A percentile compares a stretch with the other conserved stretches of the same genome.
Conservation (phyloP, 371 early-diverging fungal genomes). For the Smittium mucronatum region DNA sequence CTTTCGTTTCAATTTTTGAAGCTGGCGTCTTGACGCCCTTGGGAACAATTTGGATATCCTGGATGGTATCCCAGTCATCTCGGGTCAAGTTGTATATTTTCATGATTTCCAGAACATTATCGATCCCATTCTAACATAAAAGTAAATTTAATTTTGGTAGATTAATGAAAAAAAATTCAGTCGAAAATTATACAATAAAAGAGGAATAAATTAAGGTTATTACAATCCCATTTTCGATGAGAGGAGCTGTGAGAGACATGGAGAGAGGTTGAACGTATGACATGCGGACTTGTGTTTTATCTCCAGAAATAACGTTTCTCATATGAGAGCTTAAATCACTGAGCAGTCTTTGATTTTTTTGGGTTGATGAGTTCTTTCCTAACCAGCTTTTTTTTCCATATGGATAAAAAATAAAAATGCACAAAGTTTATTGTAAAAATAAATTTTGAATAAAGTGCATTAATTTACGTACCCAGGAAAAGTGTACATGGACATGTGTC, state of each 20-base stretch:
- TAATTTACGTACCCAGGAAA: conserved; percentile 32
- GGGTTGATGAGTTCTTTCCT: conserved; percentile 82
- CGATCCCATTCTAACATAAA: conserved; percentile 40
- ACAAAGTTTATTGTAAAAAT: neutral
- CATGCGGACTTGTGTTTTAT: conserved; percentile 71
- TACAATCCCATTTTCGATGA: conserved; percentile 37
- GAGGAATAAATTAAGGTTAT: no score
- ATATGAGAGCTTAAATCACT: conserved; percentile 73
- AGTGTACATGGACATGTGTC: conserved; percentile 28
- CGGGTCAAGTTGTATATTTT: conserved; percentile 76
- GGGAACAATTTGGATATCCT: conserved; percentile 53
- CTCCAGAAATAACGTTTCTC: conserved; percentile 62
- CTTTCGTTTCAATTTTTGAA: conserved; percentile 47
- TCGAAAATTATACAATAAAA: no score
- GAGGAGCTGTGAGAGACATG: conserved; percentile 45
- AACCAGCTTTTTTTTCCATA: conserved; percentile 46
- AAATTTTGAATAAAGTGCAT: neutral
- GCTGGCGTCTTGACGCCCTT: conserved; percentile 31
- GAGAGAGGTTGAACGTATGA: conserved; percentile 67
- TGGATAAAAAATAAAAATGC: conserved; percentile 15
- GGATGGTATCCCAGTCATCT: conserved; percentile 75
- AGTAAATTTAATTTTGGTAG: neutral
- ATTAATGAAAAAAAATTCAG: no score
- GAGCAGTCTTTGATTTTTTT: conserved; percentile 57
- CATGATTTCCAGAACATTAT: conserved; percentile 66